phyloP scores from a whole-genome alignment of 257 asterid genomes.

The Gardenia jasminoides region DNA sequence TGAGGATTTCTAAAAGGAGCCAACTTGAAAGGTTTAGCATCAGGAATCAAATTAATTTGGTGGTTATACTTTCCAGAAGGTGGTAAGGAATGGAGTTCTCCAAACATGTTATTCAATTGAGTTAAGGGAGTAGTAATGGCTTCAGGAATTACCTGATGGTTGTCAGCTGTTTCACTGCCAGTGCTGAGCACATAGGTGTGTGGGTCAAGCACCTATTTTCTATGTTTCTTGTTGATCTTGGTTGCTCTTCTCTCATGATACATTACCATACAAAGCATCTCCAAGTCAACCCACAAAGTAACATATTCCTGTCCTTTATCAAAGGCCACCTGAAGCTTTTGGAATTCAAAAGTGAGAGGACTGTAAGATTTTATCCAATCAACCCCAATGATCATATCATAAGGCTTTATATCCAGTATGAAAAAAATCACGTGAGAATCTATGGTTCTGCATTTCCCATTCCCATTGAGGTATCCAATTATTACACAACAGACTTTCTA shows the following conservation, averaged over 20 bases:
- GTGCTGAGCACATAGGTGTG: too few relatives aligned
- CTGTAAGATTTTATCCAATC: neutral
- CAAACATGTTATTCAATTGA: neutral
- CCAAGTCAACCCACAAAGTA: rapidly evolving
- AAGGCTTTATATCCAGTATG: neutral
- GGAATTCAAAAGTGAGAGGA: neutral
- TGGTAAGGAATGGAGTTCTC: neutral
- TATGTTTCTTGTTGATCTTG: too few relatives aligned
- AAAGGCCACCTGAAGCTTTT: neutral
- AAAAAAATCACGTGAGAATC: neutral
- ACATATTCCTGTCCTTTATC: neutral
- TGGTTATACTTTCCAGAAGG: neutral
- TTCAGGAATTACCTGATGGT: too few relatives aligned
- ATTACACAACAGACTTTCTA: too few relatives aligned
- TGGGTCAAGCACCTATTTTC: too few relatives aligned
- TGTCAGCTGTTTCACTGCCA: neutral
- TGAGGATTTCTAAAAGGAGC: neutral
- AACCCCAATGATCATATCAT: neutral
- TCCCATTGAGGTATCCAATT: neutral
- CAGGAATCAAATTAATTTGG: neutral
- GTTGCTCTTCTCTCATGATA: too few relatives aligned
- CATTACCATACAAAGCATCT: too few relatives aligned
- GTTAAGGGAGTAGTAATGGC: neutral
- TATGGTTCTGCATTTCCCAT: neutral
- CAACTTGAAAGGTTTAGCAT: neutral